Base-by-base conservation (phyloP, 495 filamentous ascomycete genomes). In the Hypoxylon cercidicola region DNA sequence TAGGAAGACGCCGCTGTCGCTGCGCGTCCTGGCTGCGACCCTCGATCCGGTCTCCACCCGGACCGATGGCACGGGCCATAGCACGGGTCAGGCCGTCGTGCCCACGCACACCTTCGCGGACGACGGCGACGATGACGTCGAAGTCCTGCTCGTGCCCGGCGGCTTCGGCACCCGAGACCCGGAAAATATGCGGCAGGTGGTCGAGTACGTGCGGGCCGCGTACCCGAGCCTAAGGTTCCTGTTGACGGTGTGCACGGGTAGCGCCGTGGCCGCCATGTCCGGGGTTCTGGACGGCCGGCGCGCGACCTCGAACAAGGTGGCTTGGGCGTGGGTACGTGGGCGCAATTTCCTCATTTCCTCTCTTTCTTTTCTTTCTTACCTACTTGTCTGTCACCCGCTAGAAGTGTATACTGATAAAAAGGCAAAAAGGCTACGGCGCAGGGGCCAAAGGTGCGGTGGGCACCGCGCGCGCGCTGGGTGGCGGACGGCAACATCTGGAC, bases 401-500 rank as follows among this genome's bases (percentile, higher is more conserved):
- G 15, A 41, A 15, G 39, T n/a, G 12, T 12, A 12, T 5, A 9
- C 44, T 32, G 19, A 57, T 50, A 13, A 20, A 19, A n/a, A 6
- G 19, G 18, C 6, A 37, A 43, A 53, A 32, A 67, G 41, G 76
- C 72, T 0, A 81, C 70, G 10, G 52, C 69, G 4, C 68, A 80
- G 19, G 73, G 81, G 0, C 67, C 76, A 0, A 77, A 79, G 12
- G 82, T 86, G 16, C 54, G 81, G 0, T 92, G 89, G 89, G 76
- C 89, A 2, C 70, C 80, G 2, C 73, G 74, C 25, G 89, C 89
- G 18, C 73, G 89, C 51, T 91, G 89, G 89, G 83, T 87, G 0
- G 63, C 71, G 4, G 87, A 89, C 74, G 88, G 87, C 15, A 88
- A 89, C 64, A 64, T 90, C 0, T 92, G 89, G 88, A 89, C 85